phyloP scores from a whole-genome alignment of 176 grass and related monocot species.

The Themeda triandra region DNA sequence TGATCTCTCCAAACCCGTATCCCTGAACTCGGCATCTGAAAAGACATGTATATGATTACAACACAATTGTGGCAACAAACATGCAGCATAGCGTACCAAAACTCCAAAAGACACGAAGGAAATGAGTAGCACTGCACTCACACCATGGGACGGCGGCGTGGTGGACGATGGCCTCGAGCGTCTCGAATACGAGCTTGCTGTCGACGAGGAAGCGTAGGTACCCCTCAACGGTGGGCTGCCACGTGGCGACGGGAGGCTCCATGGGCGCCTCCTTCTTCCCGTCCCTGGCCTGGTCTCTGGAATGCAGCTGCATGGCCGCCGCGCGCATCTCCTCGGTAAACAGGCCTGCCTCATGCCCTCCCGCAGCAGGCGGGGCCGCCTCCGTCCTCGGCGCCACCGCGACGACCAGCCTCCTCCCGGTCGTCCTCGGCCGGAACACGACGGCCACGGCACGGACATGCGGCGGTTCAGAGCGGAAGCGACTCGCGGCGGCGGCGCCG shows the following conservation, averaged over 20 bases:
- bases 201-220: conserved; percentile 89
- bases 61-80: too few species aligned
- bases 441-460: not conserved
- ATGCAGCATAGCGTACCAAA: too few species aligned
- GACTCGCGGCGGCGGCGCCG: not conserved
- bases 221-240: conserved; percentile 65
- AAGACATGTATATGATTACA: not conserved
- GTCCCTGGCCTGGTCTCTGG: conserved; percentile 69
- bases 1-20: conserved; percentile 93
- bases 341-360: conserved; percentile 15
- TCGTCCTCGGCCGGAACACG: not conserved
- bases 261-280: conserved; percentile 68
- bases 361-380: not conserved
- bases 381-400: not conserved
- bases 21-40: conserved; percentile 78
- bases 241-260: conserved; percentile 57
- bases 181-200: conserved; percentile 75
- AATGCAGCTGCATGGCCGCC: conserved; percentile 85
- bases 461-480: not conserved
- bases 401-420: conserved; percentile 15
- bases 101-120: too few species aligned
- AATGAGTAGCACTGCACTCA: conserved; percentile 22
- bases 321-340: conserved; percentile 92
- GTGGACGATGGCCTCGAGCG: conserved; percentile 67
- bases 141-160: conserved; percentile 67